Evolutionary conservation across 2,329 filamentous ascomycete genomes (phyloP).

Genomic region (Cercospora sp.): DNA sequence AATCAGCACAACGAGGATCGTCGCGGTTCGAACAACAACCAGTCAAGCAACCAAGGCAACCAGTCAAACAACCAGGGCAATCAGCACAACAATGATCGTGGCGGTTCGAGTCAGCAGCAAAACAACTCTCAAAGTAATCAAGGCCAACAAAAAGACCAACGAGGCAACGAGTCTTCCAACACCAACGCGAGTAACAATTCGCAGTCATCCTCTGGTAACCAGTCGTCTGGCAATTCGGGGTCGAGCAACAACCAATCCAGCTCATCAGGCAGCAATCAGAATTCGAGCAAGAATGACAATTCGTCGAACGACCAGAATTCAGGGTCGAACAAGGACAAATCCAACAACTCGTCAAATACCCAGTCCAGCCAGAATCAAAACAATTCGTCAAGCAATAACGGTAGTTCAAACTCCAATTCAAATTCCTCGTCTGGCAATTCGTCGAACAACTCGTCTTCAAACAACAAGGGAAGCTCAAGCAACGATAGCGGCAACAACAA

Average conservation of each 20-base stretch:
- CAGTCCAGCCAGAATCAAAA: not conserved
- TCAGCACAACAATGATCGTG: not conserved
- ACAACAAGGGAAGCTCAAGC: not conserved
- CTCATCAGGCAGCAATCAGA: not conserved
- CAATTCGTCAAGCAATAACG: not conserved
- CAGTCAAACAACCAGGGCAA: constrained; percentile 1
- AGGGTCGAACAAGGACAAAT: not conserved
- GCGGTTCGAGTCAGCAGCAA: not conserved
- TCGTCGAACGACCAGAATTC: not conserved
- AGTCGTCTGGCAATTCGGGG: not conserved
- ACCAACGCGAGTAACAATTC: not conserved
- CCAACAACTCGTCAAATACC: not conserved
- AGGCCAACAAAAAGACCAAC: not conserved
- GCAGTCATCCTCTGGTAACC: not conserved
- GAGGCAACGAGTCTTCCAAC: not conserved
- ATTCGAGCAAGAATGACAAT: not conserved
- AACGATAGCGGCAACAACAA: not conserved
- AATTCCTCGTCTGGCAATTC: not conserved
- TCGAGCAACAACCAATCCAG: not conserved
- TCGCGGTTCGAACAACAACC: not conserved
- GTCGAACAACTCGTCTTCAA: not conserved
- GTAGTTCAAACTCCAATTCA: not conserved
- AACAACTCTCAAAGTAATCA: not conserved
- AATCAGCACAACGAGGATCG: no score
- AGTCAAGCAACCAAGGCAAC: not conserved